phyloP scores from a whole-genome alignment of 331 rosid genomes.

The Pyrus hybrid region DNA sequence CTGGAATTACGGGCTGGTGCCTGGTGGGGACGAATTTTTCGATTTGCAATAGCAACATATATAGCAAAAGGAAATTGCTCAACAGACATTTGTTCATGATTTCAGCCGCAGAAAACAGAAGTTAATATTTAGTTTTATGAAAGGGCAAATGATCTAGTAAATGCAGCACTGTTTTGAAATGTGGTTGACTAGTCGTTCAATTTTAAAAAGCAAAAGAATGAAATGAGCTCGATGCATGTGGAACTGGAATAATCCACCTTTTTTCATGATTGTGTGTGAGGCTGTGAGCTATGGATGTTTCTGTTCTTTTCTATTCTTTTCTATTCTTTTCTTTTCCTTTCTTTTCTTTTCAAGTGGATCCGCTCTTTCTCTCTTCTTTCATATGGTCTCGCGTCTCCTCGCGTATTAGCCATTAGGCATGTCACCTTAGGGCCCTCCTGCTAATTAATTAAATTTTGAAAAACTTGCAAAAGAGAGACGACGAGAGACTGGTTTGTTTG shows the following conservation, averaged over 20 bases:
- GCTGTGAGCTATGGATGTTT: background rate
- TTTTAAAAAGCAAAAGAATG: background rate
- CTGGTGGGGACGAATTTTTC: slow-evolving; percentile 32
- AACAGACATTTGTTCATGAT: background rate
- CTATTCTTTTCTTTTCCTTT: too few species aligned
- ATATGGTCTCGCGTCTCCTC: too few species aligned
- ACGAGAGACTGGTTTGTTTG: background rate
- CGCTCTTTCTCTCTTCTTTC: background rate
- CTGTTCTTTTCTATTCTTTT: too few species aligned
- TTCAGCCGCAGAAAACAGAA: background rate
- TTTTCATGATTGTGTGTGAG: slow-evolving; percentile 44
- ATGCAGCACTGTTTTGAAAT: too few species aligned
- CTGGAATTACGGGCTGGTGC: slow-evolving; percentile 4
- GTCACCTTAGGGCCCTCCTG: background rate
- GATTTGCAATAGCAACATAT: background rate
- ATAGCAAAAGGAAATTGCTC: background rate
- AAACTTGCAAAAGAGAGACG: background rate
- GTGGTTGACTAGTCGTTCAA: background rate
- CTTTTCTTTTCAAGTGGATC: background rate
- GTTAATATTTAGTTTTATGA: background rate
- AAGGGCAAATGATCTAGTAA: background rate
- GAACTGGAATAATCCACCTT: slow-evolving; percentile 25
- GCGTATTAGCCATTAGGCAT: background rate
- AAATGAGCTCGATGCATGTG: slow-evolving; percentile 39
- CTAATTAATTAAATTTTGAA: too few species aligned